Evolutionary conservation across 768 basidiomycete species (phyloP).

Genomic region (Suillus brevipes): DNA sequence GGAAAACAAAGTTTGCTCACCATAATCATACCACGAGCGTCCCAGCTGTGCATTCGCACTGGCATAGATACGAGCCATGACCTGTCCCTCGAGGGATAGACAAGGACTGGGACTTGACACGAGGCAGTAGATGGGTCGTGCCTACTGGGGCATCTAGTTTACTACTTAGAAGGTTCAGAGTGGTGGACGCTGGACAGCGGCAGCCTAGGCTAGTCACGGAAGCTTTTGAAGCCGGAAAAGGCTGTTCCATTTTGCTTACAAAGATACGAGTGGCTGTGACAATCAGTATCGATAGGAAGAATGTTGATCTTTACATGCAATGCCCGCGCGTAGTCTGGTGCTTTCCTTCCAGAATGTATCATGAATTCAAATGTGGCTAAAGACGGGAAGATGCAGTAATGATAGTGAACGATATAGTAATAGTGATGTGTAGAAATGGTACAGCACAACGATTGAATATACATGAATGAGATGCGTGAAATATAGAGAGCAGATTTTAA

Average conservation of each 20-base stretch:
- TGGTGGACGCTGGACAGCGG: constrained; percentile 24
- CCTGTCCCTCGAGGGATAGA: constrained; percentile 15
- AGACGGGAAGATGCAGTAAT: constrained; percentile 23
- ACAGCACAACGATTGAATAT: constrained; percentile 29
- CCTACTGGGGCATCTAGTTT: constrained; percentile 26
- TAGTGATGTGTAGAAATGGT: constrained; percentile 22
- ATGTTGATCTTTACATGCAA: neutral
- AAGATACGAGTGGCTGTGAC: neutral
- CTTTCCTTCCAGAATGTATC: constrained; percentile 13
- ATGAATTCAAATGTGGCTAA: constrained; percentile 19
- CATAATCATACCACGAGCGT: constrained; percentile 63
- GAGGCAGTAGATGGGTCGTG: constrained; percentile 17
- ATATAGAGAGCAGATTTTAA: constrained; percentile 21
- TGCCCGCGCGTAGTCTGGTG: neutral
- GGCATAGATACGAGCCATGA: constrained; percentile 53
- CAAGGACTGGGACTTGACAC: constrained; percentile 20
- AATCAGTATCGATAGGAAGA: neutral
- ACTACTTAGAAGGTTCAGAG: constrained; percentile 17
- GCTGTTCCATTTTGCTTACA: neutral
- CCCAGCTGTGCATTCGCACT: constrained; percentile 60
- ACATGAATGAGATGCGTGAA: constrained; percentile 25
- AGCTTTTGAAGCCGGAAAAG: constrained; percentile 1
- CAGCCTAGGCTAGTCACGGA: constrained; percentile 4
- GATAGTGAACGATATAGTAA: constrained; percentile 27
- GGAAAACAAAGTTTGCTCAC: constrained; percentile 32